phyloP scores from a whole-genome alignment of 1,284 basidiomycete species.

The Fomitiporia mediterranea region DNA sequence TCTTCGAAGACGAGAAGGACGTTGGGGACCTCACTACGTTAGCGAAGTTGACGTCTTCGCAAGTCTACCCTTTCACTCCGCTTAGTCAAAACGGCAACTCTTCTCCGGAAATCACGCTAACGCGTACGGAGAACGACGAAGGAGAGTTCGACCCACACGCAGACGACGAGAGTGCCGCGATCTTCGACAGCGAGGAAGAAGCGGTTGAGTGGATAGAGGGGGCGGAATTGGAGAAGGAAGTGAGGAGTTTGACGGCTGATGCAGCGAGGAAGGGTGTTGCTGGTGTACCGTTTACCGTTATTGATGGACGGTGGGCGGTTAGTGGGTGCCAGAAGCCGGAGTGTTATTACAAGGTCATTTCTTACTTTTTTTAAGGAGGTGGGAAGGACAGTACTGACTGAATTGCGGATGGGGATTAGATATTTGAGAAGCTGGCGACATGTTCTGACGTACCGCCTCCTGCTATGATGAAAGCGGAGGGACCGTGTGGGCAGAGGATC shows the following conservation, averaged over 20 bases:
- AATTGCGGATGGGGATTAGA: not conserved
- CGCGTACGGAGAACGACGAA: not conserved
- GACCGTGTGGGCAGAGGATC: not conserved
- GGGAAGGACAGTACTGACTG: not conserved
- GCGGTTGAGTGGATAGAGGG: conserved; percentile 40
- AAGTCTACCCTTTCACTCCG: conserved; percentile 38
- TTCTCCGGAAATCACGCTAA: not conserved
- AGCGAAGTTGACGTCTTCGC: conserved; percentile 54
- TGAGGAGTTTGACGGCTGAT: conserved; percentile 61
- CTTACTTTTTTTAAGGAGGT: not conserved
- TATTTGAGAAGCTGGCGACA: conserved; percentile 15
- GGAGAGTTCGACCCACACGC: not conserved
- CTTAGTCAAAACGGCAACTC: not conserved
- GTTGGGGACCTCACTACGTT: conserved; percentile 57
- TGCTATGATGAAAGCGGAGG: too few relatives aligned
- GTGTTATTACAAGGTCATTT: conserved; percentile 62
- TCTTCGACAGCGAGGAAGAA: conserved; percentile 12
- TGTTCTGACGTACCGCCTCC: too few relatives aligned
- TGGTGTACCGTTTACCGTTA: conserved; percentile 76
- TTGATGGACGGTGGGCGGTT: conserved; percentile 75
- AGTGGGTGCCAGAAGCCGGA: conserved; percentile 70
- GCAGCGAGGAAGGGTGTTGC: conserved; percentile 68
- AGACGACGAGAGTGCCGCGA: conserved; percentile 6
- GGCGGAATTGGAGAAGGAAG: conserved; percentile 62
- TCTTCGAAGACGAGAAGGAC: conserved; percentile 62